phyloP scores from a whole-genome alignment of 805 yeast genomes.

The Metschnikowia proteae region DNA sequence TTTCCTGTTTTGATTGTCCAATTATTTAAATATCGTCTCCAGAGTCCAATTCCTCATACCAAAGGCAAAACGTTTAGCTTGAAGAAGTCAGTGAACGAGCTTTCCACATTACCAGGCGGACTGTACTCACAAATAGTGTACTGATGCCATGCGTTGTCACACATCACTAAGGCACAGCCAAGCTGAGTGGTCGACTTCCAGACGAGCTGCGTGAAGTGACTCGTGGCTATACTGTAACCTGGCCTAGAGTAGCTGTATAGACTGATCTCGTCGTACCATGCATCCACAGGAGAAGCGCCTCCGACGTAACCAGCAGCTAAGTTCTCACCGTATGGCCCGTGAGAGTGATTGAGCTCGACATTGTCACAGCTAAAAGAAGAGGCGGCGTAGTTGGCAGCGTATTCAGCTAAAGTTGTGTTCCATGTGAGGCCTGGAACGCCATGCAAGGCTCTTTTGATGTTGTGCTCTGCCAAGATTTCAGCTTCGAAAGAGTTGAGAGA shows the following conservation, averaged over 20 bases:
- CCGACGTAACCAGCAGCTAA: constrained; percentile 65
- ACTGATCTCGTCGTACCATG: constrained; percentile 69
- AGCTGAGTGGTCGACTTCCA: constrained; percentile 60
- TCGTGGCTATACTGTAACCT: constrained; percentile 52
- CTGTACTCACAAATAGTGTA: constrained; percentile 70
- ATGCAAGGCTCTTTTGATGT: constrained; percentile 35
- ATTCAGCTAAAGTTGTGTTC: constrained; percentile 32
- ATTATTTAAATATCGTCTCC: background rate
- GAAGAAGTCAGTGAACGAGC: constrained; percentile 37
- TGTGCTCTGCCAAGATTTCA: constrained; percentile 35
- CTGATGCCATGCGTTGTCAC: constrained; percentile 49
- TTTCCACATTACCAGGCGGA: constrained; percentile 49
- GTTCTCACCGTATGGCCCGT: constrained; percentile 72
- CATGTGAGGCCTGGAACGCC: constrained; percentile 29
- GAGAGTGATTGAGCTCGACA: constrained; percentile 60
- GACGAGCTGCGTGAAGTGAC: constrained; percentile 76
- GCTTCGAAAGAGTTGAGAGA: constrained; percentile 21
- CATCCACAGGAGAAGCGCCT: constrained; percentile 56
- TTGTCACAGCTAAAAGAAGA: constrained; percentile 48
- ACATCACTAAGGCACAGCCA: constrained; percentile 61
- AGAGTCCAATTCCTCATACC: background rate
- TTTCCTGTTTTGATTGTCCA: background rate
- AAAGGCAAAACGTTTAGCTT: constrained; percentile 41
- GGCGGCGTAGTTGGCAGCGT: constrained; percentile 46
- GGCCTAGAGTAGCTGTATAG: constrained; percentile 52